Percentiles rank a stretch among this genome's conserved stretches.
These are phyloP conservation scores for Grosmannia clavigera DNA, from an alignment of 2,329 filamentous ascomycete genomes.

Conservation along the genomic window DNA sequence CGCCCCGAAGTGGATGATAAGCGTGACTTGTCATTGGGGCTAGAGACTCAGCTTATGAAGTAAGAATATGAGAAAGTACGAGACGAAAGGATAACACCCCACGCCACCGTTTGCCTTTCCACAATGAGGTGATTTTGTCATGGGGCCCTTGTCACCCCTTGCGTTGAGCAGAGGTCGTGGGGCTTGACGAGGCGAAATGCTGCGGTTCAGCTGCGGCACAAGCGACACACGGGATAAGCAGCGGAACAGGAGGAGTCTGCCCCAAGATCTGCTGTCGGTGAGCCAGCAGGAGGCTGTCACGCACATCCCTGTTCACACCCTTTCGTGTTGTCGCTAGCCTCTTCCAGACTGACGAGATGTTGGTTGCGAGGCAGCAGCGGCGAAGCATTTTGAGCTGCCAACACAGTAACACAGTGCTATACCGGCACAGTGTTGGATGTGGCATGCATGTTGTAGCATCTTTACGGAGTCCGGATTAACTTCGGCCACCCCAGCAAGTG, in stretches of 20 bases:
- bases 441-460: neutral
- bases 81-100: neutral
- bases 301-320: neutral
- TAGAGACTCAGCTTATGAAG: neutral
- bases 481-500: no score
- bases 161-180: neutral
- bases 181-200: neutral
- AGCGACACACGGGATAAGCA: no score
- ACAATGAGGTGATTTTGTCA: neutral
- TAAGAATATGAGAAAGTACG: no score
- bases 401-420: neutral
- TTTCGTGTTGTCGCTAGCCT: neutral
- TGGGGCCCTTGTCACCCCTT: neutral
- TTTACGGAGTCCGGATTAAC: no score
- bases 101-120: neutral
- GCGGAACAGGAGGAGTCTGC: no score
- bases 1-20: no score
- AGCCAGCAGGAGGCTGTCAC: no score
- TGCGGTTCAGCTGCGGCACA: neutral
- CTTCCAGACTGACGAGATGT: no score
- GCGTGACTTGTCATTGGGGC: no score
- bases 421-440: neutral
- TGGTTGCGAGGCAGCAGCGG: no score
- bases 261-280: no score
- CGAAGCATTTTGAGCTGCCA: neutral